Evolutionary conservation across 371 early-diverging fungal genomes (phyloP), one percentile per base, ranked within the genome.

Genomic region (Mortierella sp.): DNA sequence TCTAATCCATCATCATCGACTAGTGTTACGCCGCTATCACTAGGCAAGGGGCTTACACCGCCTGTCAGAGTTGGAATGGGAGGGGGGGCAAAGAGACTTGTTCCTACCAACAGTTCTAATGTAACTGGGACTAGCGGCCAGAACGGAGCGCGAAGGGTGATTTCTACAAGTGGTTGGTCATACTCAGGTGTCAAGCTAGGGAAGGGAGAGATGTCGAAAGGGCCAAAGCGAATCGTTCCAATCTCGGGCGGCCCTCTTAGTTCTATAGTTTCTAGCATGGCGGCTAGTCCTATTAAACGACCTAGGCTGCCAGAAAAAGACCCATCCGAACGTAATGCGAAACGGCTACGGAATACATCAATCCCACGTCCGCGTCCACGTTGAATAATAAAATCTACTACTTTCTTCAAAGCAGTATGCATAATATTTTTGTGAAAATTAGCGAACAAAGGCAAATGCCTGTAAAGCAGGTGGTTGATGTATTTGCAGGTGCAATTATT

Each of bases 41-140:
- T 26, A 1, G 18, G 55, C 55, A 28, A 55, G 1, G 49, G 32
- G 1, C 45, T 35, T 5, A 54, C 55, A 10, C 28, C 30, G 20
- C 24, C 61, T 14, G 24, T 43, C 22, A 66, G 57, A 26, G 20
- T 39, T 4, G 67, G 76, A n/a, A 70, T 70, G 64, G 54, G 55
- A 3, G 71, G 76, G 3, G 76, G 76, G 6, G 71, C 76, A 35
- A 65, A 62, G 71, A 65, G 76, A 32, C 28, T 76, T 26, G 65
- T 54, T 10, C 69, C 69, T 8, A 57, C 18, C 18, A 70, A 18
- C 18, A 51, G 37, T 39, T 58, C 11, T 1, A 30, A 30, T 18
- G 58, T 28, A 24, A 45, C 22, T 5, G 70, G 64, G 8, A 4
- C 22, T 6, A 60, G 37, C 37, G 51, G 60, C 12, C 64, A 68